Base-by-base conservation (phyloP, 495 filamentous ascomycete genomes). In the Trichocladium antarcticum region DNA sequence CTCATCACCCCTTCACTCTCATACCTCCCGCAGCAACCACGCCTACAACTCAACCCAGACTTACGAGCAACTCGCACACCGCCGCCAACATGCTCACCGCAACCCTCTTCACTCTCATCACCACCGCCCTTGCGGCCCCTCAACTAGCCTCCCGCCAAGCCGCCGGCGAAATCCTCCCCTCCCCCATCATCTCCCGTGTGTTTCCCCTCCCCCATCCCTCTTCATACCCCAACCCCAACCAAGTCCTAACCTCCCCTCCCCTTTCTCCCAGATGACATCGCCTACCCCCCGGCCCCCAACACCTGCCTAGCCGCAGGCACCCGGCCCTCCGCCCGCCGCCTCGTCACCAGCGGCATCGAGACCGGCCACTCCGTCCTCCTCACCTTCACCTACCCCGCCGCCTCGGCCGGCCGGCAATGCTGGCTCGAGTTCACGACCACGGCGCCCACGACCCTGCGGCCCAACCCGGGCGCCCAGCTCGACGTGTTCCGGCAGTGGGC, bases 311-410 rank as follows among this genome's bases (percentile, higher is more conserved):
- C n/a, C n/a, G n/a, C n/a, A n/a, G n/a, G n/a, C n/a, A n/a, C n/a
- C 31, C 27, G 14, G 29, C 19, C 53, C 53, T 47, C 27, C 20
- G 17, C 35, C 21, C 12, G 11, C 16, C 22, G 32, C 42, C 37
- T 22, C 11, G 37, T 50, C 21, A 40, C 16, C 42, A 42, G 39
- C 10, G 17, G 36, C 10, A 27, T 29, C 15, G 24, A 32, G 5
- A 27, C 6, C 14, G 47, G 39, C 32, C 50, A 51, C 32, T 32
- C 44, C 37, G 8, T 42, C 32, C 49, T 57, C 45, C 27, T 42
- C 37, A 54, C 47, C n/a, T 53, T 57, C 22, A 39, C 32, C 7
- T 53, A 50, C 47, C 55, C 55, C 1, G 16, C 47, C 16, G 53
- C 24, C 3, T 21, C 35, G 9, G 21, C 35, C 8, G 43, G 38